These are phyloP conservation scores for Sugiyamaella sp. DNA, from an alignment of 1,139 yeast genomes.

Conservation along the genomic window DNA sequence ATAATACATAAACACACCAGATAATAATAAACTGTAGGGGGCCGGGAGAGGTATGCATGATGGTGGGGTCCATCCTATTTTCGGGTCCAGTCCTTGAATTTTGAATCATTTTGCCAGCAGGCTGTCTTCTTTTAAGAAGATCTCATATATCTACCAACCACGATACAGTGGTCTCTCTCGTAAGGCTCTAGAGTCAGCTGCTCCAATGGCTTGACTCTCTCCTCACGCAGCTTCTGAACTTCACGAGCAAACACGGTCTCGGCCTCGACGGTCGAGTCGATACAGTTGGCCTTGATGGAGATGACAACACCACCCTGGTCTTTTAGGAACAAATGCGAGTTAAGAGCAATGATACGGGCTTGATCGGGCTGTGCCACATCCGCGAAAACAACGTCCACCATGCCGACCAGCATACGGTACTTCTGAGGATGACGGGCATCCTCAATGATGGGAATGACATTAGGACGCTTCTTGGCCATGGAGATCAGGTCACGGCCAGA, in stretches of 20 bases:
- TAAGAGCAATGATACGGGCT: slow-evolving; percentile 98
- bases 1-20: slow-evolving; percentile 13
- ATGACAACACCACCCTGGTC: slow-evolving; percentile 98
- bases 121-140: slow-evolving; percentile 59
- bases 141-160: slow-evolving; percentile 95
- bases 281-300: slow-evolving; percentile 99
- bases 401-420: slow-evolving; percentile 97
- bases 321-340: slow-evolving; percentile 96
- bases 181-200: slow-evolving; percentile 98
- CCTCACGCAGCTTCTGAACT: slow-evolving; percentile 98
- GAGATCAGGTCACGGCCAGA: slow-evolving; percentile 99
- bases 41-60: slow-evolving; percentile 11
- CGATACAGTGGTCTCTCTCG: slow-evolving; percentile 99
- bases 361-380: slow-evolving; percentile 99
- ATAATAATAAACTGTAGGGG: slow-evolving; percentile 4
- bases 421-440: slow-evolving; percentile 99
- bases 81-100: not conserved
- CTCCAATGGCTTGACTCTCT: slow-evolving; percentile 96
- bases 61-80: not conserved
- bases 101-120: not conserved
- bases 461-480: slow-evolving; percentile 99
- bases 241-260: slow-evolving; percentile 99
- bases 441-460: slow-evolving; percentile 96
- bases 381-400: slow-evolving; percentile 98
- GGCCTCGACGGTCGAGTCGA: slow-evolving; percentile 98